A percentile compares a stretch with the other conserved stretches of the same genome.
phyloP scores from a whole-genome alignment of 2,329 filamentous ascomycete species.

The Fusarium praegraminearum region DNA sequence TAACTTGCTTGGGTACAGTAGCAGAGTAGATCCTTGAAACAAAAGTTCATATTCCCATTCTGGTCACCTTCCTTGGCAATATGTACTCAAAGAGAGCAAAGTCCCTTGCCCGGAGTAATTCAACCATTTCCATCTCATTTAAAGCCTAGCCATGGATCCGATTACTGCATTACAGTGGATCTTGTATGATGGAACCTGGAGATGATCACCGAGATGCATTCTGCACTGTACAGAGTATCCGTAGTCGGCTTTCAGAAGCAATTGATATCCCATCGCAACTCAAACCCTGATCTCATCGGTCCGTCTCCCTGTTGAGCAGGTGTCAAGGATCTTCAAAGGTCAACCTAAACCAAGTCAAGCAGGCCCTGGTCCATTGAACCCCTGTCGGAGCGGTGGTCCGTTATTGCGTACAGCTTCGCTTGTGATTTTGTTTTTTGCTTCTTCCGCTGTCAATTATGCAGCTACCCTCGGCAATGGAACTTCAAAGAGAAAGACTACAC shows the following conservation, averaged over 20 bases:
- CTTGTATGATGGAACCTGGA: conserved; percentile 8
- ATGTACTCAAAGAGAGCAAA: not conserved
- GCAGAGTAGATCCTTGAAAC: not conserved
- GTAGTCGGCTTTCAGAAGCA: not conserved
- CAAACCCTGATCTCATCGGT: not conserved
- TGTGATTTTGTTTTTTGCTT: conserved; percentile 41
- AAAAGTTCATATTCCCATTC: conserved; percentile 5
- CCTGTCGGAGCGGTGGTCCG: conserved; percentile 7
- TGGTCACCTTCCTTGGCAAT: not conserved
- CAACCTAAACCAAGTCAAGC: conserved; percentile 4
- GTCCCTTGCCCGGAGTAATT: conserved; percentile 12
- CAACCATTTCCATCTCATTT: conserved; percentile 3
- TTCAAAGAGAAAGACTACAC: not conserved
- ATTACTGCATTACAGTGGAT: conserved; percentile 21
- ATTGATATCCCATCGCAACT: not conserved
- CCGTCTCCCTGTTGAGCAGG: conserved; percentile 23
- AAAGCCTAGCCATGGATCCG: not conserved
- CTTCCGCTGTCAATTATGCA: conserved; percentile 42
- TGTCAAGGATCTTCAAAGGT: conserved; percentile 12
- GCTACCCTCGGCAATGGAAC: conserved; percentile 10
- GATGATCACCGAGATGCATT: conserved; percentile 8
- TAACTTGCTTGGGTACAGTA: not conserved
- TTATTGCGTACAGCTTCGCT: conserved; percentile 22
- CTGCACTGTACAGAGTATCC: not conserved
- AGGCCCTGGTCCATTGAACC: not conserved